Base-by-base conservation (phyloP, 2,329 filamentous ascomycete genomes). In the Madurella mycetomatis region DNA sequence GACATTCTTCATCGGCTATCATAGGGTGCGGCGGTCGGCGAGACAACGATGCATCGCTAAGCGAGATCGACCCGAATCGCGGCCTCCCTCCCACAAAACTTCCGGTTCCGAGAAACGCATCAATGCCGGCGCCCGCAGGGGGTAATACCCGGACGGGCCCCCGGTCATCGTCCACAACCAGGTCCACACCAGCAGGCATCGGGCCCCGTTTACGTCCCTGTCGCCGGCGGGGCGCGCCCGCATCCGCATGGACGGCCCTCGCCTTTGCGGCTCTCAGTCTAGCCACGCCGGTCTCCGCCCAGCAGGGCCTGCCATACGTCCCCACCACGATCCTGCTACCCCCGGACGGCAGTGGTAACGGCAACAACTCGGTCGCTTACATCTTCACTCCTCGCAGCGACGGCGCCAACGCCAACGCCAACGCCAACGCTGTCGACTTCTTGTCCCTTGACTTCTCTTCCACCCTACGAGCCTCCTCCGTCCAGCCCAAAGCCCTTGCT, bases 271-370 rank as follows among this genome's bases (percentile, higher is more conserved):
- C 47, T 7, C 43, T 55, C 7, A 31, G 43, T 19, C 34, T 52
- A 13, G 49, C 32, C 1, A 7, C 18, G 13, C 31, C 13, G 9
- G 30, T 37, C n/a, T 37, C 31, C 5, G 42, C 50, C 41, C 9
- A 34, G 2, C 46, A 31, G 63, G 69, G 69, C 47, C 78, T 90
- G 49, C 90, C 90, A 25, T 95, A 95, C 73, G 84, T 85, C 52
- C 87, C 90, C 2, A 90, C 90, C 0, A 83, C 81, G 31, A 79
- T 95, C 49, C 79, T 92, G 54, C 77, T 84, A 44, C 75, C 79
- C 54, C 69, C 75, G 79, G 57, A 69, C 73, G 18, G 72, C 73
- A 34, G 53, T 61, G 31, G 69, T 65, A 47, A 49, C 64, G 65
- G 62, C 59, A 68, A 61, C 51, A 68, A 60, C 57, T 76, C 82